These are phyloP conservation scores for Candida chauliodis DNA, from an alignment of 805 yeast species.

Conservation along the genomic window DNA sequence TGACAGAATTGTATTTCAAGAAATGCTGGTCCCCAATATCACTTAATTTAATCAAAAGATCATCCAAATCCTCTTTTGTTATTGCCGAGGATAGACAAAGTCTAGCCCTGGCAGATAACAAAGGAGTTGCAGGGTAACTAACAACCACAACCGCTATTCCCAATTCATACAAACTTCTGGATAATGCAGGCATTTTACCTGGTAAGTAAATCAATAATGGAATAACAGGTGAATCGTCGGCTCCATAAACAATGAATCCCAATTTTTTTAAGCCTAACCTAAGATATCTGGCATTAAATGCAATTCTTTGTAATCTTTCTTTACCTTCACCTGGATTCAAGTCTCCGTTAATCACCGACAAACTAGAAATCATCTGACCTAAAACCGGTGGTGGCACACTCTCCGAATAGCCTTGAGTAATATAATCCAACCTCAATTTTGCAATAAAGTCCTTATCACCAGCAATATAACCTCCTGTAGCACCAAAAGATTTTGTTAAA, in stretches of 20 bases:
- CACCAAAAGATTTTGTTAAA: conserved; percentile 95
- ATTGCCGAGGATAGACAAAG: conserved; percentile 89
- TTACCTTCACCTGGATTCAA: conserved; percentile 89
- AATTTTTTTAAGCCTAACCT: conserved; percentile 86
- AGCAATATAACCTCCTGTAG: conserved; percentile 97
- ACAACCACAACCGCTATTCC: conserved; percentile 94
- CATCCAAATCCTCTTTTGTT: conserved; percentile 91
- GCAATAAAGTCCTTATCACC: conserved; percentile 68
- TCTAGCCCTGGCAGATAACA: conserved; percentile 84
- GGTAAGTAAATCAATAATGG: conserved; percentile 88
- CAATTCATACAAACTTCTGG: conserved; percentile 72
- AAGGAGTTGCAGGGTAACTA: conserved; percentile 97
- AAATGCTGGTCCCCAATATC: conserved; percentile 75
- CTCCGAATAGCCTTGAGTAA: conserved; percentile 78
- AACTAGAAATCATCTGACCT: conserved; percentile 78
- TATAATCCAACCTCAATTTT: conserved; percentile 65
- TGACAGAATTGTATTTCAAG: conserved; percentile 75
- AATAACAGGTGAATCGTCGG: conserved; percentile 94
- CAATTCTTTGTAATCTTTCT: conserved; percentile 87
- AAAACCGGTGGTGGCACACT: conserved; percentile 88
- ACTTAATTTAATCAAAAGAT: conserved; percentile 62
- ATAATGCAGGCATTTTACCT: conserved; percentile 89
- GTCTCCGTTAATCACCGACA: conserved; percentile 76
- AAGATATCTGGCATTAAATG: conserved; percentile 91
- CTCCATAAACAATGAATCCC: conserved; percentile 93